Percentiles rank a stretch among this genome's conserved stretches.
phyloP scores from a whole-genome alignment of 306 rosid genomes.

The Sesbania bispinosa region DNA sequence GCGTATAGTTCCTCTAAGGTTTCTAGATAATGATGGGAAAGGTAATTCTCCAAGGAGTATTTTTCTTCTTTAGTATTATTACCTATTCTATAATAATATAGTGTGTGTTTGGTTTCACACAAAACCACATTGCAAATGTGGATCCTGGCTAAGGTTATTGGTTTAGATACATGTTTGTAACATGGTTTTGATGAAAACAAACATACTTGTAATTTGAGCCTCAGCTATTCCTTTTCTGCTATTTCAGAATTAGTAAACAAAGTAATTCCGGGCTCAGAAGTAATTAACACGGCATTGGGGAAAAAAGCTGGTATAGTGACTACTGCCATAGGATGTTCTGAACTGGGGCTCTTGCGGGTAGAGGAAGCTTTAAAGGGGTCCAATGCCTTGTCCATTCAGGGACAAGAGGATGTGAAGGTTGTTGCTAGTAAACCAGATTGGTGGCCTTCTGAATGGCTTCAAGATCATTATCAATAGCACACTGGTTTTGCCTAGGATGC shows the following conservation, averaged over 20 bases:
- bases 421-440: conserved; percentile 56
- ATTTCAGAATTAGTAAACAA: conserved; percentile 50
- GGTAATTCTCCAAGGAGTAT: conserved; percentile 39
- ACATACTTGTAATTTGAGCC: too few relatives aligned
- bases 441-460: conserved; percentile 54
- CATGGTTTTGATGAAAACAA: too few relatives aligned
- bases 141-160: too few relatives aligned
- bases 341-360: conserved; percentile 75
- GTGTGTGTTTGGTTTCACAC: too few relatives aligned
- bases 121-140: too few relatives aligned
- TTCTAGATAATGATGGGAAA: conserved; percentile 48
- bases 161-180: too few relatives aligned
- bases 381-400: conserved; percentile 46
- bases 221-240: conserved; percentile 15
- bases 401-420: conserved; percentile 56
- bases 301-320: conserved; percentile 67
- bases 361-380: conserved; percentile 60
- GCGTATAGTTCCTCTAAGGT: conserved; percentile 68
- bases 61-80: not conserved
- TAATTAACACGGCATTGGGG: conserved; percentile 41
- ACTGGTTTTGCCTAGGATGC: conserved; percentile 34
- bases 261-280: conserved; percentile 58
- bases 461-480: conserved; percentile 37
- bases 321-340: conserved; percentile 60
- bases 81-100: too few relatives aligned